Evolutionary conservation across 148 eudicot species (phyloP), one percentile per base, ranked within the genome.

Genomic region (Rhododendron ferrugineum): DNA sequence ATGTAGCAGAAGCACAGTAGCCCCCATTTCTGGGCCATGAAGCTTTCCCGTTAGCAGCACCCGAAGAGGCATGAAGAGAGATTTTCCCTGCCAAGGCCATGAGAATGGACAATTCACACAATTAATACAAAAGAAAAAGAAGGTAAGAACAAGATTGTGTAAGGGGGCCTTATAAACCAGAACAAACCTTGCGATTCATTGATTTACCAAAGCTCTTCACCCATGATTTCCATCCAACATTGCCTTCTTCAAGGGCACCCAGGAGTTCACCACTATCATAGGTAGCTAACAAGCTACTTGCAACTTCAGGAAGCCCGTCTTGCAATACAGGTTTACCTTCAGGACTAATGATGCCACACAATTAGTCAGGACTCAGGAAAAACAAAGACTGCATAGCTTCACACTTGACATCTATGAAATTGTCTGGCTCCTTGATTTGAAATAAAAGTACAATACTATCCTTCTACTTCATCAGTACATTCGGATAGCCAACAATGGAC

Each of bases 21-120:
- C 54, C 15, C 90, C 99, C 95, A 95, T 97, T 15, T 97, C 98
- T 14, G 99, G 99, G 52, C 99, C 99, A 79, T 97, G 99, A 60
- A 97, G 94, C 91, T 95, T 94, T 85, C 99, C 73, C 22, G 98
- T 95, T 42, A 97, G 88, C 90, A 95, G 85, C 82, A 97, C 95
- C 82, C 99, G 93, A 18, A 97, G 96, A 81, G 99, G 99, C 98
- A 97, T 93, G 94, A 97, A 95, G 36, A 80, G 91, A 92, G 91
- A 92, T 91, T 95, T 97, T 26, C 99, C 99, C 99, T 97, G 94
- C 37, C 70, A 87, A 47, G 37, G 73, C 32, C 85, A 52, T 5
- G 54, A 23, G 36, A 86, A 84, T 75, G 82, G 40, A 78, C 22
- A 40, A 49, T 23, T 52, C 42, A 72, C 42, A 18, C 49, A 9